phyloP scores from a whole-genome alignment of 106 monocot genomes.

The Phalaenopsis equestris region DNA sequence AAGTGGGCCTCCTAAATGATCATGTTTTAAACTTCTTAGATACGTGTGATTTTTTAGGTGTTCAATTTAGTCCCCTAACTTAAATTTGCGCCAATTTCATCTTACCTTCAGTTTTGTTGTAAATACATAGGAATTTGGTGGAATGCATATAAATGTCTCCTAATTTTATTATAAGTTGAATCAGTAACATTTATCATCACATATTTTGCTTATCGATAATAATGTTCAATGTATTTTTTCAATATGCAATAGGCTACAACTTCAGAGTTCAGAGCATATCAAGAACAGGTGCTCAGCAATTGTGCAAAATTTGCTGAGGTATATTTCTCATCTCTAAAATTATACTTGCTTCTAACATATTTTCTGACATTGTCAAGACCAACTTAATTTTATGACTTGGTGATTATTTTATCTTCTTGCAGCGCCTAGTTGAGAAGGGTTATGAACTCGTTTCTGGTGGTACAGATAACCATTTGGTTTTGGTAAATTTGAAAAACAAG shows the following conservation, averaged over 20 bases:
- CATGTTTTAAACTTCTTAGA: too few relatives aligned
- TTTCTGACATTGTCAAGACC: not conserved
- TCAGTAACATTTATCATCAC: not conserved
- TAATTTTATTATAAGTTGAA: not conserved
- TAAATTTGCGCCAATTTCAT: too few relatives aligned
- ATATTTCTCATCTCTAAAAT: conserved; percentile 1
- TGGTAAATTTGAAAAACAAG: conserved; percentile 92
- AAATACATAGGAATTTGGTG: too few relatives aligned
- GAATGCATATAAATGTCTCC: too few relatives aligned
- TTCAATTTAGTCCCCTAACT: too few relatives aligned
- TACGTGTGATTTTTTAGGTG: too few relatives aligned
- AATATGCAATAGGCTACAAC: conserved; percentile 6
- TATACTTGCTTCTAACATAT: not conserved
- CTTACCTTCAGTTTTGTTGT: too few relatives aligned
- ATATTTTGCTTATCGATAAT: not conserved
- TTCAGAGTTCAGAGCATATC: conserved; percentile 82
- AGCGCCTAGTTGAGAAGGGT: conserved; percentile 60
- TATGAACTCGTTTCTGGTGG: conserved; percentile 98
- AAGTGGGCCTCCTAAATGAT: too few relatives aligned
- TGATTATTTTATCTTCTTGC: conserved; percentile 1
- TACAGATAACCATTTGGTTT: conserved; percentile 92
- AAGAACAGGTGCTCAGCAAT: conserved; percentile 90
- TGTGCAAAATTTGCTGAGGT: conserved; percentile 93
- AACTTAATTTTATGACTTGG: not conserved
- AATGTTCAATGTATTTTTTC: not conserved